A percentile compares a stretch with the other conserved stretches of the same genome.
These are phyloP conservation scores for Penicillium lividum DNA, from an alignment of 495 filamentous ascomycete genomes.

Conservation along the genomic window DNA sequence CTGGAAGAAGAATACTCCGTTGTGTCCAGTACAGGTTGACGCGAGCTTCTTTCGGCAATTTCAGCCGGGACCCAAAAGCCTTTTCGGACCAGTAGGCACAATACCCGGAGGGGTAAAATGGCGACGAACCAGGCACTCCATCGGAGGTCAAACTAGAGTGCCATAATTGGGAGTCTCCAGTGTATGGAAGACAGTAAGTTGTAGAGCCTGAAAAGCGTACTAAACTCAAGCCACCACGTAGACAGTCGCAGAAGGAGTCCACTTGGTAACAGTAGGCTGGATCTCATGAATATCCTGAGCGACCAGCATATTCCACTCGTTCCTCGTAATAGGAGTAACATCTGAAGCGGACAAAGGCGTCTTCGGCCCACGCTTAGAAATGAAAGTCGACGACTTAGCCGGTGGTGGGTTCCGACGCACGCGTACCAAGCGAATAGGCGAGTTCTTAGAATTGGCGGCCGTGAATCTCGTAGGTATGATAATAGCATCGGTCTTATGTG, in stretches of 20 bases:
- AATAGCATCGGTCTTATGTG: constrained; percentile 53
- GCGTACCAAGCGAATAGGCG: constrained; percentile 27
- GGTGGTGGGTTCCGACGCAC: constrained; percentile 20
- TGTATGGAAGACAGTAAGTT: not conserved
- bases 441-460: constrained; percentile 26
- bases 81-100: not conserved
- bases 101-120: not conserved
- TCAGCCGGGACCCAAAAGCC: not conserved
- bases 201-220: not conserved
- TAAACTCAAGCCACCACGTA: constrained; percentile 35
- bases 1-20: not conserved
- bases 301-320: constrained; percentile 50
- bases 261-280: constrained; percentile 44
- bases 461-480: constrained; percentile 33
- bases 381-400: constrained; percentile 20
- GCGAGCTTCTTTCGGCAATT: not conserved
- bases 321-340: constrained; percentile 48
- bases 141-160: not conserved
- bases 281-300: constrained; percentile 32
- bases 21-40: not conserved
- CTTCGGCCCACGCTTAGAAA: constrained; percentile 40
- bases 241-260: constrained; percentile 45
- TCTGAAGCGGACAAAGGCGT: constrained; percentile 48
- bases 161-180: not conserved
- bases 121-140: not conserved